A percentile compares a stretch with the other conserved stretches of the same genome.
phyloP scores from a whole-genome alignment of 2,329 filamentous ascomycete genomes.

The Penicillium sumatraense region DNA sequence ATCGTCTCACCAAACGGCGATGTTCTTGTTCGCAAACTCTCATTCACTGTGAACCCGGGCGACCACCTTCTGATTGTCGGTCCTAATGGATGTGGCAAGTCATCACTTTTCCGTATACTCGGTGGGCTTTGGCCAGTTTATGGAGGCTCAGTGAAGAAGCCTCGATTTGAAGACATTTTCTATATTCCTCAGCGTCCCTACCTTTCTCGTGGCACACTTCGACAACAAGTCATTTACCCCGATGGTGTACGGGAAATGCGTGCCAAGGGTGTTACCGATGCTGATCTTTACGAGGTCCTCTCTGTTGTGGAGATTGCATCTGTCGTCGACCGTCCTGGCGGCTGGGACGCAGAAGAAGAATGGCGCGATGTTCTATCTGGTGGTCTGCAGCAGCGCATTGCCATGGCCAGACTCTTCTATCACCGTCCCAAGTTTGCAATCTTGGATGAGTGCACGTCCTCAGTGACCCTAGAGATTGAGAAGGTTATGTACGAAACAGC shows the following conservation, averaged over 20 bases:
- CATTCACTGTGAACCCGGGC: slow-evolving; percentile 82
- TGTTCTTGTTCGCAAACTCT: slow-evolving; percentile 81
- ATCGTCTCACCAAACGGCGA: slow-evolving; percentile 98
- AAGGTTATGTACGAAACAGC: slow-evolving; percentile 97
- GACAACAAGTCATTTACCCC: slow-evolving; percentile 96
- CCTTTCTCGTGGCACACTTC: slow-evolving; percentile 85
- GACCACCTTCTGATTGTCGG: slow-evolving; percentile 94
- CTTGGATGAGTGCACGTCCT: slow-evolving; percentile 93
- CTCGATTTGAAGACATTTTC: slow-evolving; percentile 90
- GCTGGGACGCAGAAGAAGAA: slow-evolving; percentile 93
- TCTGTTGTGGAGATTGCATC: slow-evolving; percentile 80
- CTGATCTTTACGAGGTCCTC: slow-evolving; percentile 77
- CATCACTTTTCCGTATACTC: slow-evolving; percentile 91
- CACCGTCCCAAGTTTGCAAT: slow-evolving; percentile 93
- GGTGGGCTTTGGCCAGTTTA: slow-evolving; percentile 98
- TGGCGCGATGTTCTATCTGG: slow-evolving; percentile 94
- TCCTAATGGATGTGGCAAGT: slow-evolving; percentile 97
- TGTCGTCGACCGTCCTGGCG: slow-evolving; percentile 76
- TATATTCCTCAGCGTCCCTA: slow-evolving; percentile 98
- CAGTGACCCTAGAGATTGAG: slow-evolving; percentile 93
- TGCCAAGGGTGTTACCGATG: slow-evolving; percentile 78
- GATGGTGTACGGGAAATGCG: slow-evolving; percentile 88
- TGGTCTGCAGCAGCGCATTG: slow-evolving; percentile 91
- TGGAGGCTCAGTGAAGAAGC: slow-evolving; percentile 89
- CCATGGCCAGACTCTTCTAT: slow-evolving; percentile 95